phyloP scores from a whole-genome alignment of 331 rosid species.

The Malus hybrid region DNA sequence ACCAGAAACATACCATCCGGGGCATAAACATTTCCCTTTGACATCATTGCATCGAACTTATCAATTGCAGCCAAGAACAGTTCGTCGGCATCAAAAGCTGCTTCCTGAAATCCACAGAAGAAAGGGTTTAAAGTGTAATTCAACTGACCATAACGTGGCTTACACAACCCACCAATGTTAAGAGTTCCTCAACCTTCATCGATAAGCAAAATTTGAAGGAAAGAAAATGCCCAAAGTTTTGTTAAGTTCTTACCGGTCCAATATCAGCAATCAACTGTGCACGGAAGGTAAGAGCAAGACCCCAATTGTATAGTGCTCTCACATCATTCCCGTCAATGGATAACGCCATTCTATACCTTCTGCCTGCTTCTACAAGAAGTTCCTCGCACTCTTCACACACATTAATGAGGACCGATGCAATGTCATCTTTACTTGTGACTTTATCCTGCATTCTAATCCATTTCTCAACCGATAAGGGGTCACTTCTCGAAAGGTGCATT shows the following conservation, averaged over 20 bases:
- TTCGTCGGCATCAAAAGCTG: slow-evolving; percentile 87
- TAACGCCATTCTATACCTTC: slow-evolving; percentile 85
- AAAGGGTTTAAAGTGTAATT: background rate
- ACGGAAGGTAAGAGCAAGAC: slow-evolving; percentile 92
- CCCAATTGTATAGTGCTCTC: slow-evolving; percentile 93
- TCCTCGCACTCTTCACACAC: slow-evolving; percentile 92
- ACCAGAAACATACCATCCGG: slow-evolving; percentile 66
- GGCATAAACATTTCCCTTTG: slow-evolving; percentile 74
- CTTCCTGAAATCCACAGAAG: slow-evolving; percentile 48
- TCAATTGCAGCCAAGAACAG: slow-evolving; percentile 95
- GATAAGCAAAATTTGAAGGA: background rate
- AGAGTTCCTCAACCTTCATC: background rate
- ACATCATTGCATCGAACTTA: slow-evolving; percentile 86
- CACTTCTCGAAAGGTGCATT: slow-evolving; percentile 47
- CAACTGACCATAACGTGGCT: background rate
- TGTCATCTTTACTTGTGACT: slow-evolving; percentile 44
- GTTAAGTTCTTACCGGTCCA: slow-evolving; percentile 68
- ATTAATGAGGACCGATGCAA: slow-evolving; percentile 57
- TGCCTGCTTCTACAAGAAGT: slow-evolving; percentile 86
- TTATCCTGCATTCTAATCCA: slow-evolving; percentile 37
- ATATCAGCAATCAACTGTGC: slow-evolving; percentile 89
- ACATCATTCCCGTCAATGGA: slow-evolving; percentile 85
- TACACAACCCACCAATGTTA: background rate
- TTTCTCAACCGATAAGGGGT: slow-evolving; percentile 30
- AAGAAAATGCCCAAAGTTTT: background rate